Base-by-base conservation (phyloP, 2,329 filamentous ascomycete species). In the Escovopsis sp. region DNA sequence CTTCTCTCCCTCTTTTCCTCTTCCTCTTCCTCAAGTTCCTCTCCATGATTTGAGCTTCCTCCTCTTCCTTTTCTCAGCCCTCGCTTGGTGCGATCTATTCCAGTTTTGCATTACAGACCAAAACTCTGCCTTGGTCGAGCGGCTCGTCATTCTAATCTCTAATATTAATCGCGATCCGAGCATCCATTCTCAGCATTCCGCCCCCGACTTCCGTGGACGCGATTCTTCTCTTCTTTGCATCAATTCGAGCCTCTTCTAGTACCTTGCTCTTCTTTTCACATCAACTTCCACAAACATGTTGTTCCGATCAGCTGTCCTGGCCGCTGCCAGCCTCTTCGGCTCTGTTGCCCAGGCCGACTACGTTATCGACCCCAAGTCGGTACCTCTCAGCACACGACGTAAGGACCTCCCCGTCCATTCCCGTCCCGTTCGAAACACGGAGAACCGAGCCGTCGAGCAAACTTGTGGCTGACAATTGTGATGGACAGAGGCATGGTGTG, bases 401-500 rank as follows among this genome's bases (percentile, higher is more conserved):
- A 61, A 38, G 72, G 34, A 35, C 6, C 16, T 14, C 14, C 6
- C 16, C 15, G 14, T 16, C 23, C 33, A 23, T 34, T 17, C n/a
- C 18, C 25, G n/a, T n/a, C n/a, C n/a, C n/a, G n/a, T n/a, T n/a
- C n/a, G n/a, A n/a, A n/a, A n/a, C n/a, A n/a, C n/a, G n/a, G 3
- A 16, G 12, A 31, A 12, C 9, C 12, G 10, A 8, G 19, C 19
- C 19, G 19, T 21, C 19, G 9, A 9, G 19, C 5, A 5, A 21
- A 5, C 5, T 21, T 21, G 19, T 32, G 36, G 16, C 48, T 55
- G 39, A 56, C 34, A 36, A 33, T 29, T 4, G 6, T 11, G 19
- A 21, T 21, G 19, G 5, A 11, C 39, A 76, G 72, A 65, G 39
- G 49, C 51, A 10, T 88, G 81, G 81, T 88, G 81, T 55, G 40